Base-by-base conservation (phyloP, 108 stramenopile species). In the Asterionellopsis glacialis region DNA sequence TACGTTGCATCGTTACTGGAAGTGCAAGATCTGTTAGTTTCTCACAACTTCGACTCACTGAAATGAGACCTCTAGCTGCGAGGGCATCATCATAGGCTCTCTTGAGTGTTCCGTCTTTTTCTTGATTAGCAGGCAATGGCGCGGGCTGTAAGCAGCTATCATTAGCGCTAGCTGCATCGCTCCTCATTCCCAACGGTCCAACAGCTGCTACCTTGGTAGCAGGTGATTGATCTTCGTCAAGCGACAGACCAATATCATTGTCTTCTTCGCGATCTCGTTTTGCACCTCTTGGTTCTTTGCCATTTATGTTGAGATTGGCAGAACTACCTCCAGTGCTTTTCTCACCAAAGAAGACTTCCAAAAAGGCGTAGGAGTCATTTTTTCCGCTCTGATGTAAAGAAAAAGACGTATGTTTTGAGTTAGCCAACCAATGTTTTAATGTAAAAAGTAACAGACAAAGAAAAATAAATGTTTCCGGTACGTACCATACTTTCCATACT, bases 341-440 rank as follows among this genome's bases (percentile, higher is more conserved):
- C 48, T 92, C 85, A 33, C 91, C 91, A 64, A 95, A 95, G 74
- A 95, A 92, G 9, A 95, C 85, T 67, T 95, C 94, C 61, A 95
- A 74, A 68, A 95, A 95, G n/a, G 94, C 94, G 64, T 85, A 95
- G 7, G 88, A 91, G 62, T 95, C 94, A 39, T 73, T 68, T 40
- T 74, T 77, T 27, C 79, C 33, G 33, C 33, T 33, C 33, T 33
- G 7, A 33, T 5, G 33, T 2, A 33, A 33, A 33, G 38, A 42
- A 14, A 54, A 39, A 60, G 51, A 19, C 41, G 33, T 33, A 7
- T 27, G 12, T 14, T 0, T 19, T 65, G 33, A 21, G 21, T 53
- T 21, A 48, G 42, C 41, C 25, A 64, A 51, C 18, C 11, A 10
- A 26, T 41, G n/a, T 26, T 25, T 33, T 13, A 11, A 68, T 47